Base-by-base conservation (phyloP, 441 rosid species). In the Pelargonium fulgidum region DNA sequence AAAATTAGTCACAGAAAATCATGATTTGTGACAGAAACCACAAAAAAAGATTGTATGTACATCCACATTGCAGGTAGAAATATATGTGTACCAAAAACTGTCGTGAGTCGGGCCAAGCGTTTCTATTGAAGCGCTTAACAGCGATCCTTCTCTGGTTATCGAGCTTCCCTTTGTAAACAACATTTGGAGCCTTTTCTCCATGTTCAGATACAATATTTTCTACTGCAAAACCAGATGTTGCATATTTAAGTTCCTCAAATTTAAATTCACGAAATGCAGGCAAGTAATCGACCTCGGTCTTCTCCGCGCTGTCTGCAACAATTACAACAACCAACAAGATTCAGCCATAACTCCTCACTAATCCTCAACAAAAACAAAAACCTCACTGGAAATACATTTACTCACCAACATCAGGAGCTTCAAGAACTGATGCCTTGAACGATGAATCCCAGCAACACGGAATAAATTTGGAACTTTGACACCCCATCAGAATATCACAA, bases 131-230 rank as follows among this genome's bases (percentile, higher is more conserved):
- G 41, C 89, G 72, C 68, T 88, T 88, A 52, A 88, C 87, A 80
- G 86, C 93, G 70, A 88, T 80, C 63, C 82, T 73, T 82, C 76
- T 85, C 73, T 87, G 90, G 77, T 80, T 84, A 70, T 84, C 89
- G 75, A 87, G 65, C 71, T 87, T 87, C 59, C 92, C 92, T 75
- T 81, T 86, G 73, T 83, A 88, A 22, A 88, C 89, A 68, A 88
- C 87, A 74, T 88, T 88, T 33, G 93, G 93, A 74, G 93, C 93
- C 82, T 81, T 88, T 56, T 88, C 89, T 20, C 89, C 90, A 72
- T 87, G 90, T 64, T 88, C 93, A 4, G 87, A 86, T 54, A 88
- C 89, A 72, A 88, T 88, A 73, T 88, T 88, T 79, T 86, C 90
- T 36, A 75, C 78, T 0, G 90, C 82, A 80, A 88, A 88, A 62